Percentiles rank a stretch among this genome's conserved stretches.
These are phyloP conservation scores for Fusarium xyrophilum DNA, from an alignment of 2,329 filamentous ascomycete genomes.

Conservation along the genomic window DNA sequence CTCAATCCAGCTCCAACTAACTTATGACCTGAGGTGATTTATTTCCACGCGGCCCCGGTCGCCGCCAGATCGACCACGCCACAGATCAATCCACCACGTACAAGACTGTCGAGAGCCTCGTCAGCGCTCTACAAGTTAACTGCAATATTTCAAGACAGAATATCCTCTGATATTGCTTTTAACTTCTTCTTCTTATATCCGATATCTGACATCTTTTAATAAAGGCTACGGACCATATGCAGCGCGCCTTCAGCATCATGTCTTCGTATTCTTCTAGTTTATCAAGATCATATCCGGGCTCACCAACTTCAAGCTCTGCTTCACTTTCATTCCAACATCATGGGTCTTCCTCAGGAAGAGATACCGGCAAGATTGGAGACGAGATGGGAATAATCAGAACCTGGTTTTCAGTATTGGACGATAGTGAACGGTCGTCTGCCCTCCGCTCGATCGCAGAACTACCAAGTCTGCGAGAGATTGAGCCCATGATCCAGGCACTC, in stretches of 20 bases:
- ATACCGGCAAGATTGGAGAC: slow-evolving; percentile 27
- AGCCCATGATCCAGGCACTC: slow-evolving; percentile 38
- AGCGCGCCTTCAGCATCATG: slow-evolving; percentile 19
- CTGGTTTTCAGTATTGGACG: slow-evolving; percentile 38
- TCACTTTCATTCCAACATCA: slow-evolving; percentile 22
- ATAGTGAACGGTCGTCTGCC: slow-evolving; percentile 32
- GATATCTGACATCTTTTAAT: background rate
- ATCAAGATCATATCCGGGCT: slow-evolving; percentile 30
- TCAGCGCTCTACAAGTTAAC: slow-evolving; percentile 1
- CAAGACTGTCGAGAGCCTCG: slow-evolving; percentile 8
- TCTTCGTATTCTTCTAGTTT: slow-evolving; percentile 33
- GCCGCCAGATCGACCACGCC: slow-evolving; percentile 38
- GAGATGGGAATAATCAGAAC: slow-evolving; percentile 39
- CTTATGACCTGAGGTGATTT: slow-evolving; percentile 40
- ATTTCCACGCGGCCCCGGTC: slow-evolving; percentile 28
- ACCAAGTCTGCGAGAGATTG: slow-evolving; percentile 38
- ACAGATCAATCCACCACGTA: slow-evolving; percentile 33
- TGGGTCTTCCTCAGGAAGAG: background rate
- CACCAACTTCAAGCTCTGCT: slow-evolving; percentile 36
- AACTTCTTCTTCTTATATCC: background rate
- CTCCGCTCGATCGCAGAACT: slow-evolving; percentile 37
- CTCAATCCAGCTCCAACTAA: slow-evolving; percentile 40
- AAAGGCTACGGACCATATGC: background rate
- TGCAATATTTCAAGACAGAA: background rate
- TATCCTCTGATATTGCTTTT: background rate